Base-by-base conservation (phyloP, 768 basidiomycete genomes). In the Lentinula edodes region DNA sequence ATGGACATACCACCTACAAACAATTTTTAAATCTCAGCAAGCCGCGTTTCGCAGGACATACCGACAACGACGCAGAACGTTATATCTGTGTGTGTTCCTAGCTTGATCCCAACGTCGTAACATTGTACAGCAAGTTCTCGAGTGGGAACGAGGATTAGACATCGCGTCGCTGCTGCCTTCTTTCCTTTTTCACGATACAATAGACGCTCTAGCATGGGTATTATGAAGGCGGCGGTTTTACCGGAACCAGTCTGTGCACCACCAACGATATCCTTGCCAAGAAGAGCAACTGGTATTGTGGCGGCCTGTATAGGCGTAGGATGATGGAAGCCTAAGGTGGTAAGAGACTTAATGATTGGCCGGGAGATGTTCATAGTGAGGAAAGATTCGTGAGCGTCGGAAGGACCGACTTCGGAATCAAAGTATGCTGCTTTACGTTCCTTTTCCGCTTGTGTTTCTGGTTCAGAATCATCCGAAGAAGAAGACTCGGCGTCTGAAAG, bases 301-400 rank as follows among this genome's bases (percentile, higher is more conserved):
- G 91, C 88, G 2, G 91, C 87, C 75, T 99, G 97, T 54, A 99
- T 98, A 1, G 97, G 97, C 1, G 97, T 99, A 7, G 97, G 97
- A 36, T 83, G 87, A 51, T 80, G 74, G 67, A 95, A 94, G 41
- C 85, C 84, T 15, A 98, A 79, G 6, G 86, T 78, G n/a, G 91
- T 88, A 53, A 98, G 76, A 13, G 95, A 90, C 69, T 95, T 96
- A 56, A 97, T 82, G 50, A 98, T 82, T 1, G 95, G 97, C 34
- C 97, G 90, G 0, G 97, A 98, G 34, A 99, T 82, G 71, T 95
- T 96, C 93, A 97, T 95, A 8, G 89, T 85, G 41, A 93, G 75
- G 78, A 97, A 97, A 15, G 95, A 93, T 39, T 84, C 71, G 67
- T 92, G 87, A n/a, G 75, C 70, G 65, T 85, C 78, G 48, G 80